phyloP scores from a whole-genome alignment of 305 asterid genomes.

The Plantago coronopus region DNA sequence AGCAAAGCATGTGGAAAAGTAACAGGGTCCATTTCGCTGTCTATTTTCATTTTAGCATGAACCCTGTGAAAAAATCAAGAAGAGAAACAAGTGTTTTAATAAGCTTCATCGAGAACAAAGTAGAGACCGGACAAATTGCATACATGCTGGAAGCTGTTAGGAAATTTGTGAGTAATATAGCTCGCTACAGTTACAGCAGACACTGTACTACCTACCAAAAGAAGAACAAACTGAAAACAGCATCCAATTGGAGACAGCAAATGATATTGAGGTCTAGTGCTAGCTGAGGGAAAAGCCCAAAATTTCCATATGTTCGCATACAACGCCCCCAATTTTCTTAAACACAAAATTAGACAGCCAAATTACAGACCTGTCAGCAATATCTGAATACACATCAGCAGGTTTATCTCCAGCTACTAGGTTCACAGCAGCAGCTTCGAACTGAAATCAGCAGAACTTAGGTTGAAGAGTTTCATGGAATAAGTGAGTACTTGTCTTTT shows the following conservation, averaged over 20 bases:
- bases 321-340: neutral
- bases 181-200: neutral
- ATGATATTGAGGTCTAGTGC: neutral
- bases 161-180: neutral
- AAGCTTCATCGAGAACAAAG: constrained; percentile 8
- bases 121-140: constrained; percentile 1
- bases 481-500: constrained; percentile 1
- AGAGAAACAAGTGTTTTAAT: constrained; percentile 21
- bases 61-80: constrained; percentile 58
- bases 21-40: constrained; percentile 72
- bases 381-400: constrained; percentile 91
- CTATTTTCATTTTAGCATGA: constrained; percentile 66
- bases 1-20: constrained; percentile 49
- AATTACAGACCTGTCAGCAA: constrained; percentile 67
- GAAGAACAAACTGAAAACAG: neutral
- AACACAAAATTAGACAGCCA: constrained; percentile 17
- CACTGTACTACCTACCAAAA: constrained; percentile 1
- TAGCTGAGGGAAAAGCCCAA: constrained; percentile 8
- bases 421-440: constrained; percentile 94
- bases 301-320: constrained; percentile 8
- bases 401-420: constrained; percentile 86
- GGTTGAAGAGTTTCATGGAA: constrained; percentile 2
- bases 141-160: constrained; percentile 2
- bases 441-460: constrained; percentile 40
- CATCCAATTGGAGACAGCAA: constrained; percentile 6